phyloP scores from a whole-genome alignment of 441 rosid genomes.

The Raphanus hybrid region DNA sequence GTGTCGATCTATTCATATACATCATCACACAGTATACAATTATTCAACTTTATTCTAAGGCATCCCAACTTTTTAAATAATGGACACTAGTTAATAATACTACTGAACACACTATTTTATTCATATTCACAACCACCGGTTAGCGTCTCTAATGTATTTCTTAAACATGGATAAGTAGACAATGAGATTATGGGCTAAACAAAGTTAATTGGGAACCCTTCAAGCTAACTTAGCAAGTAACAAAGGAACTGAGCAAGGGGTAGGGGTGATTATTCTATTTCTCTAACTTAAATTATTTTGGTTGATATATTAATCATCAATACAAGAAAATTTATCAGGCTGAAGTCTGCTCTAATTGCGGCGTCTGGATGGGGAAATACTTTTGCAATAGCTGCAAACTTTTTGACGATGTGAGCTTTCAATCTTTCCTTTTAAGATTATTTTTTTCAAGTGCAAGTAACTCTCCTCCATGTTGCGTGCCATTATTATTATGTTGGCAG shows the following conservation, averaged over 20 bases:
- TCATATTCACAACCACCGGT: not conserved
- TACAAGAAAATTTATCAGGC: conserved; percentile 40
- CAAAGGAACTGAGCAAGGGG: not conserved
- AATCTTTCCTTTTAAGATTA: conserved; percentile 38
- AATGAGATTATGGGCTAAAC: conserved; percentile 5
- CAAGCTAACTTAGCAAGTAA: not conserved
- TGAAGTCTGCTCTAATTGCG: conserved; percentile 51
- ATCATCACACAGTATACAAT: conserved; percentile 5
- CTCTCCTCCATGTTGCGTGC: not conserved
- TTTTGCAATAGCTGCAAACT: conserved; percentile 60
- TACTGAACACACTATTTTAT: not conserved
- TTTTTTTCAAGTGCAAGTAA: not conserved
- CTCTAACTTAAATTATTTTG: not conserved
- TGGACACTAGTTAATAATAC: not conserved
- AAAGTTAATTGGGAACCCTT: not conserved
- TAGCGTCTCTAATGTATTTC: not conserved
- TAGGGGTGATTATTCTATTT: not conserved
- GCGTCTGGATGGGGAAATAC: conserved; percentile 65
- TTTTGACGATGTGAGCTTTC: conserved; percentile 43
- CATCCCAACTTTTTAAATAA: conserved; percentile 5
- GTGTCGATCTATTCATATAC: conserved; percentile 1
- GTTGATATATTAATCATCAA: not conserved
- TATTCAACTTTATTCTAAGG: conserved; percentile 8
- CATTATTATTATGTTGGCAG: conserved; percentile 37
- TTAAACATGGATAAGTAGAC: not conserved